These are phyloP conservation scores for Euryodendron excelsum DNA, from an alignment of 148 eudicot species.

Conservation along the genomic window DNA sequence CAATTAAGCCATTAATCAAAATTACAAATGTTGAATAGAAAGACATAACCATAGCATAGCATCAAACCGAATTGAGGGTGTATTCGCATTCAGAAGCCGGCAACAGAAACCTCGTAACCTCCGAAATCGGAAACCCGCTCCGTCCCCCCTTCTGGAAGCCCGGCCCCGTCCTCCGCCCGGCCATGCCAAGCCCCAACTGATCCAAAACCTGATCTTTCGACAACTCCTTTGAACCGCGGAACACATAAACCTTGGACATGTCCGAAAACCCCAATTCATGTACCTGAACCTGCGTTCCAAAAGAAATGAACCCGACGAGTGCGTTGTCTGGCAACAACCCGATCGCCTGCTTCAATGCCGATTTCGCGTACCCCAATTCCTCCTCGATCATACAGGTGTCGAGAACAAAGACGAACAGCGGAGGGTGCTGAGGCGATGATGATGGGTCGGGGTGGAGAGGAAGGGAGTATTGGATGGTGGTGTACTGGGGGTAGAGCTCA, in stretches of 20 bases:
- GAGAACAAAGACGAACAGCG: constrained; percentile 59
- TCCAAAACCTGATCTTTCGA: constrained; percentile 87
- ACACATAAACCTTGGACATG: constrained; percentile 80
- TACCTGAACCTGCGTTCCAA: constrained; percentile 95
- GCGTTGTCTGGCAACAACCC: constrained; percentile 72
- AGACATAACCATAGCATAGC: background rate
- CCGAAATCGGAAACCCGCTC: constrained; percentile 40
- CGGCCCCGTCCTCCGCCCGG: constrained; percentile 35
- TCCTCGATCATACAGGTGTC: constrained; percentile 92
- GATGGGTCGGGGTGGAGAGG: constrained; percentile 11
- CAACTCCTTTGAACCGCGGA: constrained; percentile 73
- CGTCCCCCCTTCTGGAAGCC: constrained; percentile 38
- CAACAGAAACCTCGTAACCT: constrained; percentile 69
- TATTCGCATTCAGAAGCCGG: constrained; percentile 93
- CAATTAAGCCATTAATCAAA: background rate
- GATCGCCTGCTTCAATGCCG: constrained; percentile 63
- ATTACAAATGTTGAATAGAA: background rate
- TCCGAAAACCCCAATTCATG: constrained; percentile 86
- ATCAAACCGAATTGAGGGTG: constrained; percentile 64
- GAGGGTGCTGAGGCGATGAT: constrained; percentile 15
- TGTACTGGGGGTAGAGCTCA: constrained; percentile 71
- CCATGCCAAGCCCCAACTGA: constrained; percentile 67
- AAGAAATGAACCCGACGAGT: constrained; percentile 74
- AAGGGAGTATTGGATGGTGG: constrained; percentile 52
- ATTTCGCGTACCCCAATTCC: constrained; percentile 76